Evolutionary conservation across 805 yeast genomes (phyloP), one percentile per base, ranked within the genome.

Genomic region (Diddensiella caesifluorescens): DNA sequence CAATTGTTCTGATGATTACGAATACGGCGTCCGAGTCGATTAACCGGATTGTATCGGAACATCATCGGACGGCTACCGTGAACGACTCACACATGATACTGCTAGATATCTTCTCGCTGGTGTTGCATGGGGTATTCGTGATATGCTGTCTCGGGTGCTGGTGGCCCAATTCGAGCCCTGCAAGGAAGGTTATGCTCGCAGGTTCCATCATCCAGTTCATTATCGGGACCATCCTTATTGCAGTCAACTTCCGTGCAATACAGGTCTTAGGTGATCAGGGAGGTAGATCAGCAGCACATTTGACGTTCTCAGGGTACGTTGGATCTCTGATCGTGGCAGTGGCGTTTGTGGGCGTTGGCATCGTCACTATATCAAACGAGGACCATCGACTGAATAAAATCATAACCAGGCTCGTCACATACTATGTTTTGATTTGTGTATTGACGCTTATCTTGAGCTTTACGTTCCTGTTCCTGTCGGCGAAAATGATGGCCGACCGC

Each of bases 231-330:
- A 7, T 29, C 19, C 12, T 29, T 13, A 29, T 29, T 7, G 32
- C 15, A n/a, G 19, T 19, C 12, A 29, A 29, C 83, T 58, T 81
- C 85, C 41, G 74, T 81, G 52, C 81, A 41, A 45, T 41, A 23
- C 26, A 31, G 79, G 22, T 23, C 23, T 13, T 13, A 7, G 6
- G 32, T 6, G 32, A 29, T 29, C 19, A 7, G 16, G 7, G 32
- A 19, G 15, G 9, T 29, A 7, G 6, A n/a, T 6, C 6, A 7
- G 32, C n/a, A n/a, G n/a, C n/a, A n/a, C n/a, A n/a, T n/a, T n/a
- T n/a, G n/a, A 29, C 15, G 9, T 29, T 29, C 32, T 29, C 32
- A 7, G 16, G 15, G 15, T 29, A 6, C 32, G 15, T 13, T 13
- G 32, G 32, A 29, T 7, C 15, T 19, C 6, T 56, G 12, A 30